Base-by-base conservation (phyloP, 2,329 filamentous ascomycete species). In the Alternaria conjuncta region DNA sequence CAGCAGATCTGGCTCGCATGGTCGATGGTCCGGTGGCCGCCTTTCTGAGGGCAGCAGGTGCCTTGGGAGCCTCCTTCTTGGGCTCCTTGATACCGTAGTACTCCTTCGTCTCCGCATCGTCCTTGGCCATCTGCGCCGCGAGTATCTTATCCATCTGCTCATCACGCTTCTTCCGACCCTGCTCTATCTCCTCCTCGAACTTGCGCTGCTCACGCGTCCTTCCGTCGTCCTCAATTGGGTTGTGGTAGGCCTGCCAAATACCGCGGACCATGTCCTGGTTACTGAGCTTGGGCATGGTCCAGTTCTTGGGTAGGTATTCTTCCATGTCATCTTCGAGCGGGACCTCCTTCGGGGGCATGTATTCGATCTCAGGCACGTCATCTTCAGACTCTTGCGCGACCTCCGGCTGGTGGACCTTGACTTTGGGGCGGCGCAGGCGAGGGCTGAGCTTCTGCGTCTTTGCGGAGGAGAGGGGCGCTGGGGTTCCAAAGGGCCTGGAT, bases 351-450 rank as follows among this genome's bases (percentile, higher is more conserved):
- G 93, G 93, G 6, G 95, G 93, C 77, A 93, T 94, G 78, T 97
- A 97, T 83, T 98, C 96, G 64, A 95, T 88, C 58, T 97, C 94
- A 25, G 90, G 89, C 47, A 92, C 88, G 25, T 86, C 82, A 55
- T 83, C 84, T 64, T 85, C 82, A 57, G 87, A 84, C 55, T 85
- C 82, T n/a, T 80, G 77, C 12, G 79, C 78, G 43, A 82, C 80
- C 55, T 90, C 87, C 5, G 85, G 84, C 61, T 90, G 88, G 43
- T 89, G 86, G 49, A 93, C 81, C 76, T 91, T 91, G 66, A 89
- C 83, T 78, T 84, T 81, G 69, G 84, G 76, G 77, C 84, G 75
- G 75, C 79, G 78, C 72, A 83, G 63, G 84, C 90, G 89, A 5
- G 85, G 83, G 15, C 87, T 90, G 1, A 88, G 88, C 79, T 89